Evolutionary conservation across 345 rosid genomes (phyloP), one percentile per base, ranked within the genome.

Genomic region (Eutrema heterophyllum): DNA sequence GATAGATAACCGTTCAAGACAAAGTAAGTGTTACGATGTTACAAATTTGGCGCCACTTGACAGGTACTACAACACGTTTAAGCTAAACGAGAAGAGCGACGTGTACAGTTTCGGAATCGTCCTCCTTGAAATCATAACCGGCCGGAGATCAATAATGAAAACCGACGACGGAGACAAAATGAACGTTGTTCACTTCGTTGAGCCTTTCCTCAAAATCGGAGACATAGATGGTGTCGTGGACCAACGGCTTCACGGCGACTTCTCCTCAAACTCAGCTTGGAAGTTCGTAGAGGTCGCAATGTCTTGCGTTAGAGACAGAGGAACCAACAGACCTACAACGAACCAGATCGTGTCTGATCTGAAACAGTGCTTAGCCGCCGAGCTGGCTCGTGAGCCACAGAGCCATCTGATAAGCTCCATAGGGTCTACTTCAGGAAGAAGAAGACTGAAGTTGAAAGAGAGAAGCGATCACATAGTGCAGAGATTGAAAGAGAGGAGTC

Each of bases 71-170:
- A 78, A 78, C 51, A 71, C 81, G 48, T 78, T 78, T 29, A 78
- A 78, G 67, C 78, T 78, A 46, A 78, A 78, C 56, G 81, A 77
- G 82, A 85, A 81, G 75, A 87, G 88, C 30, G 91, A 87, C 60
- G 84, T 86, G 9, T 86, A 80, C 73, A 82, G 87, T 27, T 85
- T 84, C 14, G 87, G 88, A 29, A 70, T 86, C 27, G 80, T 86
- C 43, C 81, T 86, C 12, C 41, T 86, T 4, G 86, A 86, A 79
- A 49, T 86, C 53, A 78, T 86, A 29, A 86, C 88, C 12, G 88
- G 88, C 6, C 53, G 36, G 67, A 72, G 82, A n/a, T 83, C 84
- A 3, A 64, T 84, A 3, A 73, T 79, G 58, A 74, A 70, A 67
- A 77, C 75, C 2, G 60, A 67, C 5, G 77, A 64, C 18, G 70